These are phyloP conservation scores for Detonula confervacea DNA, from an alignment of 352 stramenopile genomes.

Conservation along the genomic window DNA sequence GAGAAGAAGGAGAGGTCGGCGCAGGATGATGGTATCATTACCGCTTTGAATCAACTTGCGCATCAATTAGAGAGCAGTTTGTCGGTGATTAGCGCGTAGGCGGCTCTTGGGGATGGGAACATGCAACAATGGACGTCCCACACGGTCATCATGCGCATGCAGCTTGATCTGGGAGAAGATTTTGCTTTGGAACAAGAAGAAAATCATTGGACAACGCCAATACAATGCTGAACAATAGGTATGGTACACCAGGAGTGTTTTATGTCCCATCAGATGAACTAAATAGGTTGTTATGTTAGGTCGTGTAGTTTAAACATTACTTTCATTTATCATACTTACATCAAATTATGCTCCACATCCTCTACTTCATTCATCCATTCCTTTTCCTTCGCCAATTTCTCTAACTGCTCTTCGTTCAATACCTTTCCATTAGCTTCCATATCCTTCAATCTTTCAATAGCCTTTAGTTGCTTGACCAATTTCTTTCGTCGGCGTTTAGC, in stretches of 20 bases:
- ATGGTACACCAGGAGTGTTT: too few relatives aligned
- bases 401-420: constrained; percentile 60
- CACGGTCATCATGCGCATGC: too few relatives aligned
- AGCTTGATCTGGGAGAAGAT: too few relatives aligned
- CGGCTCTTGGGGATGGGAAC: not conserved
- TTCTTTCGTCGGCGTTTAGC: constrained; percentile 68
- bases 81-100: constrained; percentile 83
- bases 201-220: too few relatives aligned
- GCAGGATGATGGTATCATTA: constrained; percentile 93
- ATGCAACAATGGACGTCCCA: not conserved
- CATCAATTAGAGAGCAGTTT: constrained; percentile 92
- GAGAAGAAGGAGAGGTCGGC: constrained; percentile 87
- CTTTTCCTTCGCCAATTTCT: constrained; percentile 62
- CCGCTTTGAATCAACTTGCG: constrained; percentile 92
- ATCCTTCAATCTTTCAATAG: constrained; percentile 63
- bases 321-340: constrained; percentile 34
- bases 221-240: too few relatives aligned
- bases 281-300: too few relatives aligned
- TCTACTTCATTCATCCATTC: constrained; percentile 62
- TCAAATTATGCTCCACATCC: constrained; percentile 73
- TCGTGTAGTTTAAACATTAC: too few relatives aligned
- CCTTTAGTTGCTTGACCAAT: constrained; percentile 67
- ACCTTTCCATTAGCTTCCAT: constrained; percentile 48
- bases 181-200: too few relatives aligned
- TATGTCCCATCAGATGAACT: too few relatives aligned